Conservation (phyloP, 2,329 filamentous ascomycete species). For the Verticillium zaregamsianum region DNA sequence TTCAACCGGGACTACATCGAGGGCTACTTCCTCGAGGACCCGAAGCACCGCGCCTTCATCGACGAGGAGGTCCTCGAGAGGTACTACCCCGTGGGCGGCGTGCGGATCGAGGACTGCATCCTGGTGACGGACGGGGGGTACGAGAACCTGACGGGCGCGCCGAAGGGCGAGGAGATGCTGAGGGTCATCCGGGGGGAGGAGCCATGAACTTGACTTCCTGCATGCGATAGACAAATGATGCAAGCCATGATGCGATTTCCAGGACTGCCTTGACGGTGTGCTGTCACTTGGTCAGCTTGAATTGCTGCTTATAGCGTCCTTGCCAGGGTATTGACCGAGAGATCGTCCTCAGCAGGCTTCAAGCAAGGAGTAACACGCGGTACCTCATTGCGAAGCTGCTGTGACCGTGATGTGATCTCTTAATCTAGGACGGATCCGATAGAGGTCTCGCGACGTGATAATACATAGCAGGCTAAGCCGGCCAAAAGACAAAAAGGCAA, state of each 20-base stretch:
- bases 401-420: too few relatives aligned
- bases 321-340: too few relatives aligned
- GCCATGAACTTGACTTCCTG: background rate
- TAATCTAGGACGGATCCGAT: too few relatives aligned
- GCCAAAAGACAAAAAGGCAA: too few relatives aligned
- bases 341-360: too few relatives aligned
- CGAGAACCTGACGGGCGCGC: conserved; percentile 71
- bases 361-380: too few relatives aligned
- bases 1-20: conserved; percentile 72
- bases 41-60: conserved; percentile 58
- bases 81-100: conserved; percentile 79
- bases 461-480: too few relatives aligned
- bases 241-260: background rate
- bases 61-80: conserved; percentile 59
- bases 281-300: too few relatives aligned
- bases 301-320: too few relatives aligned
- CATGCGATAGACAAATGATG: too few relatives aligned
- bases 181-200: conserved; percentile 48
- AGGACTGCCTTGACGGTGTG: background rate
- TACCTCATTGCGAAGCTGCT: too few relatives aligned
- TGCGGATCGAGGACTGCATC: conserved; percentile 89
- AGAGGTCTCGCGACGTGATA: too few relatives aligned
- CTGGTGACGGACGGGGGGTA: conserved; percentile 72
- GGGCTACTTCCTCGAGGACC: conserved; percentile 59
- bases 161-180: conserved; percentile 70